These are phyloP conservation scores for Bombardia bombarda DNA, from an alignment of 495 filamentous ascomycete genomes.

Conservation along the genomic window DNA sequence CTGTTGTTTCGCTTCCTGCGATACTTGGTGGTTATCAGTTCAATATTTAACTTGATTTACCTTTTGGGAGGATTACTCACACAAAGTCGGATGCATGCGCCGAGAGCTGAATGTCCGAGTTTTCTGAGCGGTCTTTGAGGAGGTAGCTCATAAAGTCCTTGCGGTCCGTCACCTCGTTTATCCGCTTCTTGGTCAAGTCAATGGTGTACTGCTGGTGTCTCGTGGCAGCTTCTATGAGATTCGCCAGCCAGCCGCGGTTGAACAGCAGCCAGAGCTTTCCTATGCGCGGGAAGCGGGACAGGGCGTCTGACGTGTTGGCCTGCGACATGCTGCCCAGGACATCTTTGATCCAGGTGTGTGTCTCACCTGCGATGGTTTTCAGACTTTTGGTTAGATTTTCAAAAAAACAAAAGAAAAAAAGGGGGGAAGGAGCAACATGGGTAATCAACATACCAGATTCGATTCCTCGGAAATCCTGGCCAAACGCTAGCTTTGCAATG, in stretches of 20 bases:
- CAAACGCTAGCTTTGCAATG: no score
- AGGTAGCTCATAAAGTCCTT: not conserved
- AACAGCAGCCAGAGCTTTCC: slow-evolving; percentile 15
- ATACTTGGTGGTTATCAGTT: not conserved
- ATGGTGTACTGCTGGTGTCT: not conserved
- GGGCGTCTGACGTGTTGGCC: no score
- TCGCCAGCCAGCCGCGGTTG: no score
- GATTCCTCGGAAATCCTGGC: no score
- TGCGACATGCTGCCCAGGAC: no score
- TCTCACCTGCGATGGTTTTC: no score
- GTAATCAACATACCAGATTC: no score
- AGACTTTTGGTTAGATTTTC: no score
- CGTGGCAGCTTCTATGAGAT: not conserved
- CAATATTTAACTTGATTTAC: not conserved
- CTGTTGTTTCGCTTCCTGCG: slow-evolving; percentile 44
- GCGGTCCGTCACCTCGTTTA: not conserved
- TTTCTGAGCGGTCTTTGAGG: not conserved
- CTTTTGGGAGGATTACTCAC: not conserved
- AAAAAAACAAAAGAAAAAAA: no score
- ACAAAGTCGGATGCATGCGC: slow-evolving; percentile 16
- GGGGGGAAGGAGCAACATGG: no score
- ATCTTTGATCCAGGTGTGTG: no score
- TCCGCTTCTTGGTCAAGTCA: slow-evolving; percentile 14
- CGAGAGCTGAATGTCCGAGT: slow-evolving; percentile 7
- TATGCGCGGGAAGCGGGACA: slow-evolving; percentile 11